These are phyloP conservation scores for Trichoderma koningiopsis DNA, from an alignment of 2,329 filamentous ascomycete genomes.

Conservation along the genomic window DNA sequence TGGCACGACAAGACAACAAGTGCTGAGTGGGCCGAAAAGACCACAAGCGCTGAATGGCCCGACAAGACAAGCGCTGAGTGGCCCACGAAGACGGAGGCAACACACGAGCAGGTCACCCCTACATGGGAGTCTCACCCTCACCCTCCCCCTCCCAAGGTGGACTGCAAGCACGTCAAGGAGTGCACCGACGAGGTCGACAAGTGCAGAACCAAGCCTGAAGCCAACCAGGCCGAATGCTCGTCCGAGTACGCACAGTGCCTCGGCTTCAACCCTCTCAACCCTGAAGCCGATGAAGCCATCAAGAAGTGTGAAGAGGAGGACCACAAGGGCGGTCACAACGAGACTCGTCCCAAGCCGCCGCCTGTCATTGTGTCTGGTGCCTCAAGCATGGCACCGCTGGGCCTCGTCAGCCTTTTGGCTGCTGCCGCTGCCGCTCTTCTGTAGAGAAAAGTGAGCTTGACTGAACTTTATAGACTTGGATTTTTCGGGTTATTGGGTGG, in stretches of 20 bases:
- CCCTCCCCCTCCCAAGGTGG: slow-evolving; percentile 1
- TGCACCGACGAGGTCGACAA: neutral
- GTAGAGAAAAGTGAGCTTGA: slow-evolving; percentile 23
- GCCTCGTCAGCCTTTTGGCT: slow-evolving; percentile 30
- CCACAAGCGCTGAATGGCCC: neutral
- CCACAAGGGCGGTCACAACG: neutral
- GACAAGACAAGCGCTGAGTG: neutral
- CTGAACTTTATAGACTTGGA: neutral
- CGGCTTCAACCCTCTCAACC: slow-evolving; percentile 6
- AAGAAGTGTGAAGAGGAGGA: neutral
- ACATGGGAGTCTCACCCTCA: neutral
- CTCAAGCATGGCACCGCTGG: slow-evolving; percentile 31
- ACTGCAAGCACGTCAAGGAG: slow-evolving; percentile 2
- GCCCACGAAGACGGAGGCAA: neutral
- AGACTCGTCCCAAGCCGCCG: slow-evolving; percentile 13
- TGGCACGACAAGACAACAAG: no score
- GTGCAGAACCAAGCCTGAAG: neutral
- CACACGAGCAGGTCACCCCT: neutral
- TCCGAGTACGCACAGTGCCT: slow-evolving; percentile 12
- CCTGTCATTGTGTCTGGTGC: slow-evolving; percentile 29
- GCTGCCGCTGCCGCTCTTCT: slow-evolving; percentile 34
- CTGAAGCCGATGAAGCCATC: neutral
- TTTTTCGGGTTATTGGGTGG: neutral
- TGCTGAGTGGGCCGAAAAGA: no score
- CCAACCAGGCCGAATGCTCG: slow-evolving; percentile 5